Conservation (phyloP, 805 yeast genomes). For the Saccharomycopsis amapae region DNA sequence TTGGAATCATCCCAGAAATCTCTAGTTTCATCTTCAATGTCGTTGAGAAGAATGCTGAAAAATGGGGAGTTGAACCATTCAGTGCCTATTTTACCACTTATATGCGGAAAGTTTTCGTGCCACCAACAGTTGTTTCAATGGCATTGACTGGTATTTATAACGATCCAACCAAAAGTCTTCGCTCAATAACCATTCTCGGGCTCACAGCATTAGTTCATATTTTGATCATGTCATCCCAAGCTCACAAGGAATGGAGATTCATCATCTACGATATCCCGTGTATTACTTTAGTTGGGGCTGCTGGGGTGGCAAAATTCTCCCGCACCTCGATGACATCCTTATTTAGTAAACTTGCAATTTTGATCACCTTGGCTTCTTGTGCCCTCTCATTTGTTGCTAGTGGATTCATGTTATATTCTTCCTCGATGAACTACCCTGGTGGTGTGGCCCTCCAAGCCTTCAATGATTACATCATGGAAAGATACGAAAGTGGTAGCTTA, state of each 20-base stretch:
- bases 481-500: conserved; percentile 13
- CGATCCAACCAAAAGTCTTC: conserved; percentile 44
- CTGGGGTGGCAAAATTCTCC: conserved; percentile 41
- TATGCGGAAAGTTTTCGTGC: conserved; percentile 29
- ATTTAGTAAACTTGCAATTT: conserved; percentile 17
- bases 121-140: conserved; percentile 72
- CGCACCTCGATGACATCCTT: conserved; percentile 27
- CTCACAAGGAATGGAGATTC: conserved; percentile 94
- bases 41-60: conserved; percentile 58
- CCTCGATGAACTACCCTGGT: conserved; percentile 83
- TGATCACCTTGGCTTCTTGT: conserved; percentile 21
- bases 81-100: conserved; percentile 51
- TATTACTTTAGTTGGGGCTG: conserved; percentile 55
- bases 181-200: conserved; percentile 38
- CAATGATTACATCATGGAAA: conserved; percentile 36
- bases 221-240: conserved; percentile 65
- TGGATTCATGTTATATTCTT: conserved; percentile 47
- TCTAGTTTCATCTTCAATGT: conserved; percentile 70
- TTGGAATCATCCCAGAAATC: conserved; percentile 63
- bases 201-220: conserved; percentile 50
- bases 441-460: conserved; percentile 60
- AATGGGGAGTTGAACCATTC: conserved; percentile 85
- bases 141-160: conserved; percentile 68
- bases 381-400: conserved; percentile 34
- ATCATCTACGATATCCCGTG: conserved; percentile 70